Base-by-base conservation (phyloP, 306 rosid genomes). In the Inga laurina region DNA sequence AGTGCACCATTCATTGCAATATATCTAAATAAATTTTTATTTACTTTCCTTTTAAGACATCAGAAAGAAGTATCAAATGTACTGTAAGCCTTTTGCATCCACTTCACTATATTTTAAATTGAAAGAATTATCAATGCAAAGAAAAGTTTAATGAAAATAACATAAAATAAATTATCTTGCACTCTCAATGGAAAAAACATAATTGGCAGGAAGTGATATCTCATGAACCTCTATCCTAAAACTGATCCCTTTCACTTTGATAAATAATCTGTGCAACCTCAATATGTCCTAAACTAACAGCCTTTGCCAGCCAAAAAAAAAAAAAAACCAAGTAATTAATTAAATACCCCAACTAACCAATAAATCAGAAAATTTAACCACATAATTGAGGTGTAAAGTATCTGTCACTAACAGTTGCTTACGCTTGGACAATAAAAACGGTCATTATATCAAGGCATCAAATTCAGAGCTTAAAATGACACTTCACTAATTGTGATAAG, bases 401-500 rank as follows among this genome's bases (percentile, higher is more conserved):
- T 37, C 10, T 45, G n/a, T 24, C 52, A 75, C 12, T 74, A 76
- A 68, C 56, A 24, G 30, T 15, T 65, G 52, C 27, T 64, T 32
- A 57, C 15, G 48, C 74, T 72, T 32, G 54, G 46, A 64, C 74
- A 39, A 27, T 24, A 48, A 46, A 72, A 80, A 54, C n/a, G 56
- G 46, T 56, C 81, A 66, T 76, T 18, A 37, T 57, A 78, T 49
- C 39, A 81, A 67, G 64, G 41, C 32, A 46, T 16, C 34, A 18
- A 84, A 75, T 48, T 79, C 44, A 62, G 65, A 79, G 57, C 70
- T 46, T 77, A 66, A 30, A 21, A 78, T 35, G 68, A 81, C 41
- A 57, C 75, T 68, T 83, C 72, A 76, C 72, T 49, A 76, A 67
- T 69, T 77, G 74, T 83, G 52, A 69, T 70, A 64, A 95, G 98